Base-by-base conservation (phyloP, 495 filamentous ascomycete species). In the Chaetomidium leptoderma region DNA sequence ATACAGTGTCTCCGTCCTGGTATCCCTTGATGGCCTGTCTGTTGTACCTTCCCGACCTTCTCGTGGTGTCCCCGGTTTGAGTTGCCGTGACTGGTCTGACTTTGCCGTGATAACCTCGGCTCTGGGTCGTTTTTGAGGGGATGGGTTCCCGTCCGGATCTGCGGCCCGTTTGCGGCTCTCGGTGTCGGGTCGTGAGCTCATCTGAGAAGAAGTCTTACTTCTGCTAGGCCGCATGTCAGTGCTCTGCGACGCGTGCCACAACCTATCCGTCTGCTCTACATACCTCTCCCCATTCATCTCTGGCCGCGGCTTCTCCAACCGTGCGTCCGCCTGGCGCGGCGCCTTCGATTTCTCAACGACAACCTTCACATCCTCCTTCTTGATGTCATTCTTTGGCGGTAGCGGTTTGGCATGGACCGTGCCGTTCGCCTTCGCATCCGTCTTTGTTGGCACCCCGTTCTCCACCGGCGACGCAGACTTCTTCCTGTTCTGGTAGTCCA, bases 401-500 rank as follows among this genome's bases (percentile, higher is more conserved):
- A 40, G 29, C 14, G 50, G 46, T 44, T 61, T 62, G 26, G 53
- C 27, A 24, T 45, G 47, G 37, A n/a, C 32, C 3, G 49, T 39
- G 35, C 64, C 60, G 39, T 68, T 64, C 24, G 46, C 32, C 51
- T 53, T 67, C 10, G 58, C 37, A 3, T 68, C 65, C 23, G 35
- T 21, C 46, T 58, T 69, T 1, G 19, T 42, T 24, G 63, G 27
- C 47, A 51, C 44, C n/a, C 70, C 73, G 58, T 62, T 65, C 26
- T 72, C 72, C 13, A 68, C 62, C 4, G 74, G 69, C 24, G 75
- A 76, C 29, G 70, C 62, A 37, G 73, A 74, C 55, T 72, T 72
- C 47, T 68, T 75, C 36, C 68, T 74, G 43, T 72, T 78, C 58
- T 73, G 71, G 30, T 76, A 78, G 63, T 78, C 77, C 61, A 72